phyloP scores from a whole-genome alignment of 2,329 filamentous ascomycete genomes.

The Diaporthe sp. region DNA sequence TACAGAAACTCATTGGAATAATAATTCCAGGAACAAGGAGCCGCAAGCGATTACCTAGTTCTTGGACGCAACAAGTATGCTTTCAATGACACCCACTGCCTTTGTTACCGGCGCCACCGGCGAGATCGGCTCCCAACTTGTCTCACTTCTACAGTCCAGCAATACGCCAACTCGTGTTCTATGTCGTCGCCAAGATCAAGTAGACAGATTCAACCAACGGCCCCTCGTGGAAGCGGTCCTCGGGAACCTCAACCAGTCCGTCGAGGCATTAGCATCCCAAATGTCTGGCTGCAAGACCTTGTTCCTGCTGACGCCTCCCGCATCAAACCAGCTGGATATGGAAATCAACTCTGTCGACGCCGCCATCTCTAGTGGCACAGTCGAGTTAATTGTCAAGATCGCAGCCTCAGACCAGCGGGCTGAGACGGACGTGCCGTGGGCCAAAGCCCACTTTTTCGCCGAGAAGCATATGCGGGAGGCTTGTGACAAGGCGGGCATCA shows the following conservation, averaged over 20 bases:
- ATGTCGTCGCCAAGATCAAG: slow-evolving; percentile 27
- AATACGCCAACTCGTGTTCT: not conserved
- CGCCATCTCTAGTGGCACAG: slow-evolving; percentile 3
- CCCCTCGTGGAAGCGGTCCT: slow-evolving; percentile 16
- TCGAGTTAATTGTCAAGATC: slow-evolving; percentile 30
- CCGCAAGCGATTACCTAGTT: not conserved
- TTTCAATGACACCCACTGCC: not conserved
- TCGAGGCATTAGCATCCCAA: not conserved
- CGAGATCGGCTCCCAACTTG: slow-evolving; percentile 13
- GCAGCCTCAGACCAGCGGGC: slow-evolving; percentile 10
- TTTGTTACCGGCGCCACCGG: slow-evolving; percentile 31
- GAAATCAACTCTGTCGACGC: slow-evolving; percentile 20
- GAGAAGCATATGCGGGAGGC: slow-evolving; percentile 22
- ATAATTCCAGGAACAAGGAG: not conserved
- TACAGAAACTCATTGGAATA: not conserved
- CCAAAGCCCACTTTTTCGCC: slow-evolving; percentile 1
- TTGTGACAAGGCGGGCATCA: slow-evolving; percentile 6
- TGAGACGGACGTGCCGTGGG: slow-evolving; percentile 23
- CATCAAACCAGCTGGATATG: not conserved
- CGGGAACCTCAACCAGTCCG: slow-evolving; percentile 12
- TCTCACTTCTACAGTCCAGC: slow-evolving; percentile 6
- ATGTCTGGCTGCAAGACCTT: slow-evolving; percentile 32
- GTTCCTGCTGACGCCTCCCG: slow-evolving; percentile 8
- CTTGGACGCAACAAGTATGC: not conserved
- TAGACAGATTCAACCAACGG: slow-evolving; percentile 7